Evolutionary conservation across 2,329 filamentous ascomycete genomes (phyloP), one percentile per base, ranked within the genome.

Genomic region (Epicoccum nigrum): DNA sequence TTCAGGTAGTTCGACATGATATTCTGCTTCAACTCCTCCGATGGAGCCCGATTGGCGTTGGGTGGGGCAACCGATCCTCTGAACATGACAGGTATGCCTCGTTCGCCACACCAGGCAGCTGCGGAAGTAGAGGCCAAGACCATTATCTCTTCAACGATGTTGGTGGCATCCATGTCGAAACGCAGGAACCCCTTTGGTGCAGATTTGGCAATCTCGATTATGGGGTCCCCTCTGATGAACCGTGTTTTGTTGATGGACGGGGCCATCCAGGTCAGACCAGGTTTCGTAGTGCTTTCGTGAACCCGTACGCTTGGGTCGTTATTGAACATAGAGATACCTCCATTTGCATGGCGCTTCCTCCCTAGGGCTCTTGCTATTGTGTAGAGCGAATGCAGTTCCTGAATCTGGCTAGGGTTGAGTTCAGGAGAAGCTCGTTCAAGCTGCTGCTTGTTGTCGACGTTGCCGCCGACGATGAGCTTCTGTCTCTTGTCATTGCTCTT

Each of bases 71-170:
- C 47, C 4, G 69, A 71, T 59, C 79, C 79, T 55, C 76, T 69
- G 59, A 77, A 83, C 41, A 81, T 74, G 37, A 76, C 73, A 0
- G 82, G 81, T 21, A 84, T 77, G 7, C 74, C 68, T 15, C 81
- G 74, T 33, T 80, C 76, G n/a, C 69, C 66, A 58, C 79, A 81
- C 81, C 81, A 85, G 11, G 67, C 59, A 12, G 75, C 81, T 7
- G 76, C 78, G n/a, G 79, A 69, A 40, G 79, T 75, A 46, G 77
- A 76, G 13, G 80, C 83, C 17, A 86, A 66, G 51, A 84, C 69
- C 84, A 87, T 87, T 51, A 72, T 62, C 50, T 74, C 69, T 40
- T 66, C 64, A 2, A 71, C 64, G 54, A 74, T 68, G 19, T 72
- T 64, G 16, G 32, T 63, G 3, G 68, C 55, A 17, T 56, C 45